Evolutionary conservation across 495 filamentous ascomycete genomes (phyloP), one percentile per base, ranked within the genome.

Genomic region (Aspergillus ellipticus): DNA sequence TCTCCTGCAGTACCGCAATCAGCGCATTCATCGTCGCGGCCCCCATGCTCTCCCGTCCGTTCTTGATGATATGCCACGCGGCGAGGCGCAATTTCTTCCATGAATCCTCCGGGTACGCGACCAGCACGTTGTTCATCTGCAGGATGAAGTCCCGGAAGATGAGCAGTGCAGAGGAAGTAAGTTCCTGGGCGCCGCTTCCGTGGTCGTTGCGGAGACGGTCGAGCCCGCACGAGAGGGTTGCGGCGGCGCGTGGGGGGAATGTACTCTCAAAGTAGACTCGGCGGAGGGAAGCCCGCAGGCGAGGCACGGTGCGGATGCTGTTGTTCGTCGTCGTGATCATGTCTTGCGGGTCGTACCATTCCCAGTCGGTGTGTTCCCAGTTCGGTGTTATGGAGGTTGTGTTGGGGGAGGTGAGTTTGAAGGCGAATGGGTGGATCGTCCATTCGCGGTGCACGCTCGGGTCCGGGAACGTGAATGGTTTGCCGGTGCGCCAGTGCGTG

Each of bases 401-500:
- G 8, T 72, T 65, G 6, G 49, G 19, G 1, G 63, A 56, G 39
- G 77, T 80, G 10, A 87, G 71, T 7, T 69, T 70, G 57, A 83
- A 89, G 1, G 75, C 74, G 57, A 88, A 87, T 3, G 85, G 83
- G 49, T 83, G 73, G 39, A 89, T 72, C 6, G 74, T 87, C 85
- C 85, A 89, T 62, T 79, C 66, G 5, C 82, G 79, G 10, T 71
- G 63, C 11, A 86, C 61, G 8, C 71, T 69, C 3, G 63, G 39
- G 56, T 88, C 85, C 13, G 54, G 55, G 56, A 88, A 86, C 8
- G 74, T 67, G 62, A 79, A 88, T 20, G 77, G 73, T 47, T 84
- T 82, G 15, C 85, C 86, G 4, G 75, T 72, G 31, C 84, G 77
- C 56, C 82, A 75, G 16, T 83, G 71, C 1, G 66, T 62, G 17